Percentiles rank a stretch among this genome's conserved stretches.
phyloP scores from a whole-genome alignment of 2,329 filamentous ascomycete species.

The Calonectria pauciramosa region DNA sequence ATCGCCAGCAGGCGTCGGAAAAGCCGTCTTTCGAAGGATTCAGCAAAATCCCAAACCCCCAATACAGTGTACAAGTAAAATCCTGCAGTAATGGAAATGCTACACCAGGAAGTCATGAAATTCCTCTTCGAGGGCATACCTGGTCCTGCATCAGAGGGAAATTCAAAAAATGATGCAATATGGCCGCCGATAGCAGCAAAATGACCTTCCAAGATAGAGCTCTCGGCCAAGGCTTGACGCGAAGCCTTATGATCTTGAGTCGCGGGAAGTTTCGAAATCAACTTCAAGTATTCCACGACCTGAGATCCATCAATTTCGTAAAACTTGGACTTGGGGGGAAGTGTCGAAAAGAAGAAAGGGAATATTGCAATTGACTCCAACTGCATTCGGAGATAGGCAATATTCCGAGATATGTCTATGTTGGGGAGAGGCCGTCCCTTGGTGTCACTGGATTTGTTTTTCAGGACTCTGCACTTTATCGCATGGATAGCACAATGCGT shows the following conservation, averaged over 20 bases:
- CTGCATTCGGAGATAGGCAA: conserved; percentile 2
- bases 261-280: neutral
- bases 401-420: neutral
- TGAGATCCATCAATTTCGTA: neutral
- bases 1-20: neutral
- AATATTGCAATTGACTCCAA: conserved; percentile 5
- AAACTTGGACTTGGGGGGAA: conserved; percentile 40
- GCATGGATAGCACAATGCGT: neutral
- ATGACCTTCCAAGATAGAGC: neutral
- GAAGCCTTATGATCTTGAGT: neutral
- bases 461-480: neutral
- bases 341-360: neutral
- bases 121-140: neutral
- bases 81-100: neutral
- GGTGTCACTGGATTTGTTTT: neutral
- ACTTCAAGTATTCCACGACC: neutral
- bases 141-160: neutral
- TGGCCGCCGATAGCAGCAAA: neutral
- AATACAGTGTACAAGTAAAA: neutral
- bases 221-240: neutral
- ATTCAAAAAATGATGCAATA: neutral
- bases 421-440: neutral
- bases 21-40: neutral
- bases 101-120: neutral
- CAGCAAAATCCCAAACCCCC: neutral